Percentiles rank a stretch among this genome's conserved stretches.
Evolutionary conservation across 495 filamentous ascomycete species (phyloP).

Genomic region (Podospora anserina): DNA sequence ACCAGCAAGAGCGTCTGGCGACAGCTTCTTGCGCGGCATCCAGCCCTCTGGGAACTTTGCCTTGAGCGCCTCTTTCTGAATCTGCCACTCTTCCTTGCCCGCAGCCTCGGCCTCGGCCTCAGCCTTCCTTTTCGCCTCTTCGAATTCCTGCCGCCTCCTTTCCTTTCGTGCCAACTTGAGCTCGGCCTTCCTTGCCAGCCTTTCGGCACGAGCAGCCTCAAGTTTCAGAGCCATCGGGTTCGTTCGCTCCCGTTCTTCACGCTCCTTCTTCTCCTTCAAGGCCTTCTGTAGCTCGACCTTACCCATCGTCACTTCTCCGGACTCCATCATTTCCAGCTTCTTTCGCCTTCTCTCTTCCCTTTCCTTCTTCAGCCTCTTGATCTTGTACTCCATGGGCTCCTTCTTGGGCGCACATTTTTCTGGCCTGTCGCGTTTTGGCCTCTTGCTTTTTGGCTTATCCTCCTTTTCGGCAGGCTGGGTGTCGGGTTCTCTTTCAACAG

Average conservation of each 20-base stretch:
- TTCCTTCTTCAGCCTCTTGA: neutral
- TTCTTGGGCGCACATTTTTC: no score
- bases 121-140: conserved; percentile 8
- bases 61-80: conserved; percentile 31
- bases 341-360: conserved; percentile 9
- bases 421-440: neutral
- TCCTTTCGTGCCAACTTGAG: neutral
- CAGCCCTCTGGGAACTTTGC: conserved; percentile 71
- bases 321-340: neutral
- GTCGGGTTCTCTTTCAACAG: no score
- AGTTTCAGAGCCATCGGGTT: neutral
- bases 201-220: neutral
- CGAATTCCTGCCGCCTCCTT: neutral
- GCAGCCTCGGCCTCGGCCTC: conserved; percentile 1
- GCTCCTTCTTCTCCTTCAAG: neutral
- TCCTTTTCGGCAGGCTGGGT: neutral
- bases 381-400: neutral
- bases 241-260: conserved; percentile 11
- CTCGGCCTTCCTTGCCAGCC: neutral
- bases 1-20: conserved; percentile 83
- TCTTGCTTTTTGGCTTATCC: neutral
- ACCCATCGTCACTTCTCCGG: neutral
- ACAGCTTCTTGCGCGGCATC: conserved; percentile 79
- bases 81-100: conserved; percentile 23
- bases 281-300: neutral